Evolutionary conservation across 1,139 yeast genomes (phyloP), one percentile per base, ranked within the genome.

Genomic region (Sugiyamaella novakii): DNA sequence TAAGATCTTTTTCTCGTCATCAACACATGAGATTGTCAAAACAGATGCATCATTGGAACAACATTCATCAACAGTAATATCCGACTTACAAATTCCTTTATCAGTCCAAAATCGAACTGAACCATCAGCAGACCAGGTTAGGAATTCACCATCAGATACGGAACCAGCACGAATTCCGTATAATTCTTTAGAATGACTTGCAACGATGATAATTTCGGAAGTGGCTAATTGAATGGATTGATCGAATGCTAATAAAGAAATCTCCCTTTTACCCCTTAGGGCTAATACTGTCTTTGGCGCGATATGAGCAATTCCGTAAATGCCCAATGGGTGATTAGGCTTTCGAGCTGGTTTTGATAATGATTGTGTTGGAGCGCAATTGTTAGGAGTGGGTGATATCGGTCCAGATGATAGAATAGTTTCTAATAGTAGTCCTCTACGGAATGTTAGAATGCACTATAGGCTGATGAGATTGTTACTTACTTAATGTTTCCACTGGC

Each of bases 61-160:
- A 8, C 18, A 19, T 19, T 28, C 35, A 12, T 24, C 37, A 30
- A 28, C 8, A 19, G 45, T n/a, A 15, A 39, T 31, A 31, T 52
- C 51, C n/a, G 43, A 37, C 11, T 39, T 36, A 33, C 59, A 54
- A 4, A 39, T 52, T n/a, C 61, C 61, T 5, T 43, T 22, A 25
- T 46, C 49, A 27, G 49, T 46, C 64, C 65, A 61, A 7, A 56
- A 28, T 17, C 57, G 48, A 2, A 60, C 53, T 2, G 38, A 46
- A 2, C 66, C 66, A 39, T 60, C 61, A 1, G 54, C 52, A 2
- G 65, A 59, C 66, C 66, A 63, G 2, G 67, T 59, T 19, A 63
- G 44, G 31, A 63, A 59, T 27, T 52, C 30, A 3, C 51, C 47
- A 6, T 19, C 33, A 6, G 35, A 28, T 7, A 44, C 46, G 2